Evolutionary conservation across 176 grass and related monocot species (phyloP).

Genomic region (Tuctoria greenei): DNA sequence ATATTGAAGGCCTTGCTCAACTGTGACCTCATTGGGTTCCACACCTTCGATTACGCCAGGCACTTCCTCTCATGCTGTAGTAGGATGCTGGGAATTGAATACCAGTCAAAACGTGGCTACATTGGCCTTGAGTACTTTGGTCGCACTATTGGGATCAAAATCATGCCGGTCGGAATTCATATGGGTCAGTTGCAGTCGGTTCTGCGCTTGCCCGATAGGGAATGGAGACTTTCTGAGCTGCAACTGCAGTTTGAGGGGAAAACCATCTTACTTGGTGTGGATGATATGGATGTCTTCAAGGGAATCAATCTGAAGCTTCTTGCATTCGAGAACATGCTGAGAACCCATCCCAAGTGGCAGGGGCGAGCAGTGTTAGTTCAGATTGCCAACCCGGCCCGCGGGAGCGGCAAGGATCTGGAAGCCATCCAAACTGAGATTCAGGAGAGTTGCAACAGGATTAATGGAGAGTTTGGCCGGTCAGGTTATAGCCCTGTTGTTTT

Average conservation of each 20-base stretch:
- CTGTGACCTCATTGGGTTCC: slow-evolving; percentile 96
- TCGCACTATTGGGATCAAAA: slow-evolving; percentile 96
- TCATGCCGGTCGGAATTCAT: slow-evolving; percentile 94
- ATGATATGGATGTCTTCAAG: slow-evolving; percentile 99
- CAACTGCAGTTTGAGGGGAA: slow-evolving; percentile 73
- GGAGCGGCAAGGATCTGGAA: slow-evolving; percentile 72
- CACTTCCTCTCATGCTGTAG: slow-evolving; percentile 99
- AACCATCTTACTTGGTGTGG: slow-evolving; percentile 83
- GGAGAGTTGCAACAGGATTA: slow-evolving; percentile 72
- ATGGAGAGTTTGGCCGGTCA: slow-evolving; percentile 58
- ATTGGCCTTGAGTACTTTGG: slow-evolving; percentile 98
- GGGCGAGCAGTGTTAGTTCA: slow-evolving; percentile 82
- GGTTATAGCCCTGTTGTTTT: slow-evolving; percentile 83
- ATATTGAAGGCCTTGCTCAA: slow-evolving; percentile 91
- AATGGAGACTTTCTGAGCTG: slow-evolving; percentile 69
- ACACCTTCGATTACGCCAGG: slow-evolving; percentile 95
- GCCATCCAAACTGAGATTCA: slow-evolving; percentile 72
- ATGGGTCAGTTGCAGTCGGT: slow-evolving; percentile 80
- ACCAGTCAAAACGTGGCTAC: slow-evolving; percentile 94
- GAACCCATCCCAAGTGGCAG: slow-evolving; percentile 80
- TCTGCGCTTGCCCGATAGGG: slow-evolving; percentile 63
- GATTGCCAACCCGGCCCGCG: slow-evolving; percentile 78
- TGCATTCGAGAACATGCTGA: slow-evolving; percentile 90
- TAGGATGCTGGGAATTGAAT: slow-evolving; percentile 94
- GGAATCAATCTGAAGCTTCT: slow-evolving; percentile 96